These are phyloP conservation scores for Lasiodiplodia sp. DNA, from an alignment of 2,329 filamentous ascomycete species.

Conservation along the genomic window DNA sequence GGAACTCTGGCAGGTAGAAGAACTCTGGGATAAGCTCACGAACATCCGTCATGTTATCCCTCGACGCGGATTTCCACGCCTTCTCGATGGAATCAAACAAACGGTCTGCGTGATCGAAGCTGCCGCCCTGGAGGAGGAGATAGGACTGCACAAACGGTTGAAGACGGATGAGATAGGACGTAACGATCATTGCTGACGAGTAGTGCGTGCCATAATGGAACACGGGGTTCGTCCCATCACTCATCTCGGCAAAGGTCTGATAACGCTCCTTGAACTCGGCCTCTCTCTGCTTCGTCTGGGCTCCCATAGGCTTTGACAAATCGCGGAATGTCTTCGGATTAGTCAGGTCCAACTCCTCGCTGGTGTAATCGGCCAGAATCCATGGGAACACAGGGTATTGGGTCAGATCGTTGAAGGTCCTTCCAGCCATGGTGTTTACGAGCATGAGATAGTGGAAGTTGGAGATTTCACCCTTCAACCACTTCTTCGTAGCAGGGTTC, in stretches of 20 bases:
- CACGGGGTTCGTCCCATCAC: constrained; percentile 74
- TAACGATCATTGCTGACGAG: constrained; percentile 98
- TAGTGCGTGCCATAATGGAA: constrained; percentile 99
- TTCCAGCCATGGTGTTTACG: constrained; percentile 94
- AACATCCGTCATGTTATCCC: constrained; percentile 91
- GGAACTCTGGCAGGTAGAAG: constrained; percentile 93
- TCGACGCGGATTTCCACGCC: constrained; percentile 89
- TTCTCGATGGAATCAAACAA: constrained; percentile 93
- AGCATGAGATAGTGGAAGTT: constrained; percentile 99
- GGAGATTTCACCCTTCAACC: constrained; percentile 93
- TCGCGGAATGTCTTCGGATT: constrained; percentile 89
- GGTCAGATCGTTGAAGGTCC: constrained; percentile 97
- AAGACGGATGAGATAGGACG: constrained; percentile 91
- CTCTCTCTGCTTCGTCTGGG: constrained; percentile 79
- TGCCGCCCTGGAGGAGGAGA: constrained; percentile 90
- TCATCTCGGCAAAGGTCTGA: constrained; percentile 87
- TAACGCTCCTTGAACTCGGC: constrained; percentile 84
- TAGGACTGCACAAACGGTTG: constrained; percentile 98
- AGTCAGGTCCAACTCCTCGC: constrained; percentile 85
- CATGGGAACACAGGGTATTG: constrained; percentile 99
- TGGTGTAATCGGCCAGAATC: constrained; percentile 95
- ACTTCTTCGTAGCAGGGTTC: constrained; percentile 85
- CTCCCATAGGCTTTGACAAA: constrained; percentile 94
- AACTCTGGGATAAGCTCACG: constrained; percentile 96
- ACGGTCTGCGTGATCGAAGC: constrained; percentile 93